Base-by-base conservation (phyloP, 2,329 filamentous ascomycete genomes). In the Neophaeococcomyces aloes region DNA sequence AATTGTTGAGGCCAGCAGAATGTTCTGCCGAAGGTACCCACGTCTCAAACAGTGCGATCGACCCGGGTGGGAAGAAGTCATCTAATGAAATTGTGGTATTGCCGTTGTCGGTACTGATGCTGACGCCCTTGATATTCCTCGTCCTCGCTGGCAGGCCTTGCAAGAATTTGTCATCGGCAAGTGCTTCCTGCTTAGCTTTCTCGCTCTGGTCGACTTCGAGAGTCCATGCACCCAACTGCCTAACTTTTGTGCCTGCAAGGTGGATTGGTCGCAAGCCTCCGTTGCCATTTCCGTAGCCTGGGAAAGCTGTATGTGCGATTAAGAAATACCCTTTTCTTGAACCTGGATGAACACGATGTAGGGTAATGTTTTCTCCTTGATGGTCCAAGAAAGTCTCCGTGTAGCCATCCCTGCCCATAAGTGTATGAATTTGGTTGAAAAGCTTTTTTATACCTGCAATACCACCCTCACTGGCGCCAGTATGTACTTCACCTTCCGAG, bases 341-440 rank as follows among this genome's bases (percentile, higher is more conserved):
- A 59, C 85, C 80, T 0, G 89, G 91, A 58, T 98, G 88, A 2
- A 96, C 86, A 49, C 93, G 76, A 61, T 98, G 91, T 5, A 98
- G 86, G 1, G 91, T 98, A 57, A 98, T 83, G 59, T 94, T 95
- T 61, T 98, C 84, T 44, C 86, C 83, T 51, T 96, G 88, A 60
- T 98, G 91, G 59, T 98, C 89, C 42, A 98, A 86, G 58, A 95
- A 89, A 6, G 87, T 94, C 63, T 98, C 91, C 44, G 88, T 82
- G 59, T 94, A 98, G 15, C 83, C 84, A 51, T 96, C 86, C 58
- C 87, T 84, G 50, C 91, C 91, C 91, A 98, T 96, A 50, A 88
- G 74, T 6, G 81, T 87, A 62, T 98, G 93, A 38, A 98, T 89
- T 57, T 89, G 80, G 61, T 98, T 98, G 48, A 98, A 71, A 7